Conservation (phyloP, 495 filamentous ascomycete genomes). For the Parathielavia appendiculata region DNA sequence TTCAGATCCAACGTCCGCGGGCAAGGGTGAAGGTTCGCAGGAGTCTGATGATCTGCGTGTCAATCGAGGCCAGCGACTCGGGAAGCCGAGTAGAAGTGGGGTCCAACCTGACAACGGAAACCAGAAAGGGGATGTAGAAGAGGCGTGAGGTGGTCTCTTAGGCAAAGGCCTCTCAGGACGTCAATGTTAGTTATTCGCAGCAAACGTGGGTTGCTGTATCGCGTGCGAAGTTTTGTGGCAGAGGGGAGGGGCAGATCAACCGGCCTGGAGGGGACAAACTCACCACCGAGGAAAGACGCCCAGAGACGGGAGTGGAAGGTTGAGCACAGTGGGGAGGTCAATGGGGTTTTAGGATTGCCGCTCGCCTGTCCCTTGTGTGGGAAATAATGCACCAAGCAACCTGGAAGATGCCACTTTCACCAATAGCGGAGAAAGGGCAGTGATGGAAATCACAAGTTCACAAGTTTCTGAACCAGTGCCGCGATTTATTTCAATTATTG, state of each 20-base stretch:
- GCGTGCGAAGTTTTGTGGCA: constrained; percentile 11
- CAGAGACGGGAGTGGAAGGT: no score
- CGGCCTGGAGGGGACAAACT: neutral
- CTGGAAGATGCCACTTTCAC: neutral
- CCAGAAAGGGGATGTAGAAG: neutral
- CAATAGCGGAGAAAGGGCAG: neutral
- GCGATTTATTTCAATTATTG: neutral
- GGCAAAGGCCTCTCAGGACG: no score
- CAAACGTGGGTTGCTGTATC: neutral
- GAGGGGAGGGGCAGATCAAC: constrained; percentile 1
- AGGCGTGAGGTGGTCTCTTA: neutral
- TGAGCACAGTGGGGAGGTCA: neutral
- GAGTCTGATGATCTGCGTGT: constrained; percentile 2
- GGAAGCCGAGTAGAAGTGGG: constrained; percentile 9
- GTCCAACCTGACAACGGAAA: constrained; percentile 4
- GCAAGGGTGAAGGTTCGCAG: constrained; percentile 19
- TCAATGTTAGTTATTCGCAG: neutral
- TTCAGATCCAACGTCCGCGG: constrained; percentile 10
- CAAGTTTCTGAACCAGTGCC: neutral
- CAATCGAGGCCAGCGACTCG: neutral
- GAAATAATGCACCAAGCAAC: neutral
- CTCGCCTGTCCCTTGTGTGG: neutral
- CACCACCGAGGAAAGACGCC: neutral
- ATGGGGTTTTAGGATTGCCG: neutral
- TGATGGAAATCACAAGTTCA: neutral